Evolutionary conservation across 2,329 filamentous ascomycete genomes (phyloP).

Genomic region (Colletotrichum euphorbiae): DNA sequence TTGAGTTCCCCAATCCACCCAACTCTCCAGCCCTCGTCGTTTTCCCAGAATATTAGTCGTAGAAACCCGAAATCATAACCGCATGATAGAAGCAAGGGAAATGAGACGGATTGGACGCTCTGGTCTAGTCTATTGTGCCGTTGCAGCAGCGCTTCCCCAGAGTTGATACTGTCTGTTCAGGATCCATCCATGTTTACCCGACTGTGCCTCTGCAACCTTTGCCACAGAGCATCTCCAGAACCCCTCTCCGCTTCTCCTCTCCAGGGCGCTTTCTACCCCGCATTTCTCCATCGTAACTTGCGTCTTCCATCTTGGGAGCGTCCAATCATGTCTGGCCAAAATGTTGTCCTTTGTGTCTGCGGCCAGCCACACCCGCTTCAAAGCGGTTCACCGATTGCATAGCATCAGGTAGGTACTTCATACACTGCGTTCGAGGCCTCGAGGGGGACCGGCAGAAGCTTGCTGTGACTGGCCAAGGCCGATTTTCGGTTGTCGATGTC

Average conservation of each 20-base stretch:
- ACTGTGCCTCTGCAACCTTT: no score
- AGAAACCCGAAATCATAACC: constrained; percentile 5
- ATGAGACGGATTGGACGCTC: not conserved
- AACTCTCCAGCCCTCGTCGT: not conserved
- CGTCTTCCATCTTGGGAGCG: constrained; percentile 2
- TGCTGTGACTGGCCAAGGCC: constrained; percentile 13
- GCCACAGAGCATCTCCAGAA: constrained; percentile 4
- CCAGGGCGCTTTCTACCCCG: constrained; percentile 23
- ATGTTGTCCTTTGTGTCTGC: constrained; percentile 7
- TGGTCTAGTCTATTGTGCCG: not conserved
- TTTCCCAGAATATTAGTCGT: not conserved
- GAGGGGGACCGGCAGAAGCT: not conserved
- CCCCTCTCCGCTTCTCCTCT: constrained; percentile 24
- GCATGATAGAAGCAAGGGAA: constrained; percentile 15
- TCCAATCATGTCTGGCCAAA: constrained; percentile 11
- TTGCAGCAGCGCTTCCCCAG: not conserved
- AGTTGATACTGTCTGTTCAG: not conserved
- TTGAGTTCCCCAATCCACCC: constrained; percentile 12
- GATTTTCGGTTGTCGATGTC: not conserved
- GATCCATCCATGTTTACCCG: no score
- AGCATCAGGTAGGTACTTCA: no score
- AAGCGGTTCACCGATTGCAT: constrained; percentile 23
- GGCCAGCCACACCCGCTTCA: constrained; percentile 33
- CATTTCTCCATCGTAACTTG: constrained; percentile 34
- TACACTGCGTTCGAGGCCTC: no score